A percentile compares a stretch with the other conserved stretches of the same genome.
These are phyloP conservation scores for Hura crepitans DNA, from an alignment of 441 rosid species.

Conservation along the genomic window DNA sequence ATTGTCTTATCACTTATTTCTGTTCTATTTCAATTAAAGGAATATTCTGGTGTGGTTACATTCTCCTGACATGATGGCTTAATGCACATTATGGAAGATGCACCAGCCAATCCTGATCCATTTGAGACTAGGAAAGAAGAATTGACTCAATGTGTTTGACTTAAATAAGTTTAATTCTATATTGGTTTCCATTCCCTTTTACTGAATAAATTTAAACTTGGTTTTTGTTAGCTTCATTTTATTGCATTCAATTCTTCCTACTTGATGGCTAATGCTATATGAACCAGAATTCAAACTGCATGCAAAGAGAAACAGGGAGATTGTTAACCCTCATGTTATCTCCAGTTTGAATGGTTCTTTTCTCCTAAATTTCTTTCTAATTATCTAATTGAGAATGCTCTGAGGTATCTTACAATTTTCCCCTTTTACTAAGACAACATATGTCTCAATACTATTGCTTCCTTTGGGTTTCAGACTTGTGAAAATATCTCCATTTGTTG, in stretches of 20 bases:
- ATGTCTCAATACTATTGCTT: background rate
- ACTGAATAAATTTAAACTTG: background rate
- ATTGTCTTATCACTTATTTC: background rate
- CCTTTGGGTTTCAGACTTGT: background rate
- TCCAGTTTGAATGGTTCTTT: background rate
- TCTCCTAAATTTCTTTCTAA: background rate
- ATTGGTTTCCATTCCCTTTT: background rate
- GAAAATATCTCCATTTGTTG: background rate
- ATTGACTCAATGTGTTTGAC: background rate
- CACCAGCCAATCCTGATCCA: background rate
- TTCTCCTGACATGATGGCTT: background rate
- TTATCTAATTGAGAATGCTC: background rate
- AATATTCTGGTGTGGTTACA: background rate
- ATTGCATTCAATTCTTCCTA: background rate
- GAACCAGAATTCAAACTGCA: background rate
- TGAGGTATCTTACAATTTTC: background rate
- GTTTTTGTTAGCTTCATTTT: background rate
- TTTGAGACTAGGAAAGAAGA: background rate
- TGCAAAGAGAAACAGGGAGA: slow-evolving; percentile 2
- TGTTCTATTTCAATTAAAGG: background rate
- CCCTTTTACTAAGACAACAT: background rate
- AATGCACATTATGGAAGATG: slow-evolving; percentile 5
- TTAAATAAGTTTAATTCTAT: background rate
- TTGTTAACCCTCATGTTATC: background rate
- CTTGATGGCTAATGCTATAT: background rate